Evolutionary conservation across 768 basidiomycete genomes (phyloP).

Genomic region (Paxillus ammoniavirescens): DNA sequence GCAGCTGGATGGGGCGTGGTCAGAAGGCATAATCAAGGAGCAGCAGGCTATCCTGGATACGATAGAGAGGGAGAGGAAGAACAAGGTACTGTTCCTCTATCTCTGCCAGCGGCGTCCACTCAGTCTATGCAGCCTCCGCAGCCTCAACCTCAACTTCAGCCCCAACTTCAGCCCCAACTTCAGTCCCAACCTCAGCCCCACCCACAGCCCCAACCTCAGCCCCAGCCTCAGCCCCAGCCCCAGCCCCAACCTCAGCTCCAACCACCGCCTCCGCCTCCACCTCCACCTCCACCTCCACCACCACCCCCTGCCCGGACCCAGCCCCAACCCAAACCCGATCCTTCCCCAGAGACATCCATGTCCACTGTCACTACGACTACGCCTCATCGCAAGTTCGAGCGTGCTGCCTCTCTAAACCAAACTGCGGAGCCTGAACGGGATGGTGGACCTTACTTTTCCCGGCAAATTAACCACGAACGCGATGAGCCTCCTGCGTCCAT

Average conservation of each 20-base stretch:
- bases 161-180: background rate
- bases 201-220: background rate
- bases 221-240: background rate
- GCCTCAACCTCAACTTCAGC: background rate
- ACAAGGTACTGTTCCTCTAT: conserved; percentile 6
- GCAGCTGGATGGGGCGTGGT: conserved; percentile 32
- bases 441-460: conserved; percentile 14
- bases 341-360: conserved; percentile 5
- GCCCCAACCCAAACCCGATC: conserved; percentile 1
- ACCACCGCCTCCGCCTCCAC: background rate
- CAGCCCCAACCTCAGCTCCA: background rate
- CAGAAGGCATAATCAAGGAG: conserved; percentile 33
- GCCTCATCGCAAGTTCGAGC: conserved; percentile 18
- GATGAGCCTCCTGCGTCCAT: conserved; percentile 18
- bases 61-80: conserved; percentile 40
- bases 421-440: conserved; percentile 25
- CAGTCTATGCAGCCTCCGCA: conserved; percentile 1
- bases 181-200: background rate
- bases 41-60: conserved; percentile 48
- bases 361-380: conserved; percentile 1
- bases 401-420: conserved; percentile 16
- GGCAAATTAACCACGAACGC: conserved; percentile 11
- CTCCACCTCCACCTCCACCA: background rate
- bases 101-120: background rate
- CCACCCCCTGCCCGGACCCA: background rate